Evolutionary conservation across 2,329 filamentous ascomycete species (phyloP).

Genomic region (Xylaria sp.): DNA sequence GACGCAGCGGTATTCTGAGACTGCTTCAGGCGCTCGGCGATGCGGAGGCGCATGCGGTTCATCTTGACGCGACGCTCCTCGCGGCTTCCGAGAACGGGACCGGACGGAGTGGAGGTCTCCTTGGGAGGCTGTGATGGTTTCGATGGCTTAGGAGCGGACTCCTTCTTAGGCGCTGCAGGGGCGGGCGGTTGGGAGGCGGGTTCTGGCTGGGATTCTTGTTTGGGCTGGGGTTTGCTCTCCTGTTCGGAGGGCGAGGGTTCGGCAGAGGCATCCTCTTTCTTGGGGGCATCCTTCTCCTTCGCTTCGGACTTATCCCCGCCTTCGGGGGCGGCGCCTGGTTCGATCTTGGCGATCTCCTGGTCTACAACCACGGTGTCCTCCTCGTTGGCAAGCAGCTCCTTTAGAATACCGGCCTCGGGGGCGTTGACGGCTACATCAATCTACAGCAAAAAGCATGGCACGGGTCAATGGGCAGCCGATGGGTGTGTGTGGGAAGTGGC

Average conservation of each 20-base stretch:
- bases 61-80: conserved; percentile 97
- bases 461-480: conserved; percentile 20
- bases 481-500: conserved; percentile 3
- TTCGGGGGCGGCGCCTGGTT: conserved; percentile 75
- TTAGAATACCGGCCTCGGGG: conserved; percentile 88
- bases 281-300: conserved; percentile 71
- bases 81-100: conserved; percentile 72
- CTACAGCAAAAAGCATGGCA: conserved; percentile 56
- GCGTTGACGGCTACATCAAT: conserved; percentile 98
- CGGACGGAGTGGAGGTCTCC: conserved; percentile 52
- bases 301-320: conserved; percentile 68
- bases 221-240: conserved; percentile 55
- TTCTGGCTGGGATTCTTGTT: conserved; percentile 50
- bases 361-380: conserved; percentile 96
- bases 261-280: conserved; percentile 56
- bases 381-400: conserved; percentile 89
- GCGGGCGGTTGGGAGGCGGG: too few species aligned
- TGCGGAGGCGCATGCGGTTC: conserved; percentile 98
- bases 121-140: conserved; percentile 55
- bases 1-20: conserved; percentile 98
- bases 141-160: conserved; percentile 50
- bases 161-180: conserved; percentile 55
- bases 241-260: conserved; percentile 58
- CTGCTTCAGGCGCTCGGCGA: conserved; percentile 97
- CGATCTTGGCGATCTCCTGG: conserved; percentile 88